A percentile compares a stretch with the other conserved stretches of the same genome.
phyloP scores from a whole-genome alignment of 495 filamentous ascomycete genomes.

The Friedmanniomyces simplex region DNA sequence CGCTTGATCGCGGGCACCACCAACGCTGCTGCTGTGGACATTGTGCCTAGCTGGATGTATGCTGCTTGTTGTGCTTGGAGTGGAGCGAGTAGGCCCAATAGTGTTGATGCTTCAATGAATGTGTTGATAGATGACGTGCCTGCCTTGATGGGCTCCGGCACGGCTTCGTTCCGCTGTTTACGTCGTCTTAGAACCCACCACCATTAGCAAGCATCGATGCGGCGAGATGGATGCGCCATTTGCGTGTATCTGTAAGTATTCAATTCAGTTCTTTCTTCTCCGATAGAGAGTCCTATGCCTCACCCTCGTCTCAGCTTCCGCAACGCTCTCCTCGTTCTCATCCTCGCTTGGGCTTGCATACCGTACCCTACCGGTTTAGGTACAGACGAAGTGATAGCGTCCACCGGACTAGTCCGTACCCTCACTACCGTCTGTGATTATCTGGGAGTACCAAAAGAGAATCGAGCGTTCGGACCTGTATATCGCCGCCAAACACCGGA shows the following conservation, averaged over 20 bases:
- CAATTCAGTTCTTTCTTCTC: not conserved
- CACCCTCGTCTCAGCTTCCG: not conserved
- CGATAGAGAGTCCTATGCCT: not conserved
- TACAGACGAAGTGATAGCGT: not conserved
- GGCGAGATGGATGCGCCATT: not conserved
- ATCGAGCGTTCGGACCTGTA: not conserved
- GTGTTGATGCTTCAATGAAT: too few relatives aligned
- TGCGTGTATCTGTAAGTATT: not conserved
- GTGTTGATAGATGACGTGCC: not conserved
- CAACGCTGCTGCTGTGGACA: constrained; percentile 48
- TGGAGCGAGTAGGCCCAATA: not conserved
- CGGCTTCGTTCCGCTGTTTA: not conserved
- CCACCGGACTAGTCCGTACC: not conserved
- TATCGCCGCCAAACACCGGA: not conserved
- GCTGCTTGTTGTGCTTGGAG: not conserved
- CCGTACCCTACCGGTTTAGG: not conserved
- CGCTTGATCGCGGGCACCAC: constrained; percentile 78
- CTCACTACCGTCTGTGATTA: not conserved
- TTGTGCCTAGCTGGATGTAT: constrained; percentile 16
- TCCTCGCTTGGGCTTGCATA: not conserved
- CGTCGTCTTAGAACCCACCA: not conserved
- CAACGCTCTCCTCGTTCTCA: not conserved
- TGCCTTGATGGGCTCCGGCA: too few relatives aligned
- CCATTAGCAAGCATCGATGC: not conserved
- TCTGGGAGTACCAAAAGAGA: not conserved